Percentiles rank a stretch among this genome's conserved stretches.
phyloP scores from a whole-genome alignment of 2,329 filamentous ascomycete genomes.

The Periconia sp. region DNA sequence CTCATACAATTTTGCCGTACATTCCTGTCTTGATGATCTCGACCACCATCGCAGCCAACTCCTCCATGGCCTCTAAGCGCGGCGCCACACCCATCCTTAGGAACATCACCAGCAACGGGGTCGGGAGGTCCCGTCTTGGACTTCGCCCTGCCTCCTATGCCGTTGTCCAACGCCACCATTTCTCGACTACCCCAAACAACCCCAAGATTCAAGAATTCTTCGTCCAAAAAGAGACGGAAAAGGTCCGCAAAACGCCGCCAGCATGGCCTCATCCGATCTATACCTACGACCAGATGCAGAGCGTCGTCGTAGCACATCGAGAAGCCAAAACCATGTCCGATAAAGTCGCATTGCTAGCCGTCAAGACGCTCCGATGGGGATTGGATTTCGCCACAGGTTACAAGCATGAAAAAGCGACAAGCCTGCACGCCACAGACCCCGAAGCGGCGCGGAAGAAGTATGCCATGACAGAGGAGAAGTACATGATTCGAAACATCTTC shows the following conservation, averaged over 20 bases:
- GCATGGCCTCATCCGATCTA: conserved; percentile 63
- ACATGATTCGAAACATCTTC: conserved; percentile 88
- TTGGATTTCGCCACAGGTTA: conserved; percentile 84
- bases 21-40: conserved; percentile 29
- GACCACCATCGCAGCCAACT: conserved; percentile 21
- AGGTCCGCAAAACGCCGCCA: conserved; percentile 49
- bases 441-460: conserved; percentile 63
- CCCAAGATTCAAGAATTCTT: conserved; percentile 50
- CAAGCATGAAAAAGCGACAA: conserved; percentile 64
- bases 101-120: conserved; percentile 33
- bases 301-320: conserved; percentile 75
- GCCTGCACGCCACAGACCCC: conserved; percentile 40
- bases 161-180: conserved; percentile 37
- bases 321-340: conserved; percentile 73
- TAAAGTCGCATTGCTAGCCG: conserved; percentile 73
- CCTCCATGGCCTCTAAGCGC: conserved; percentile 37
- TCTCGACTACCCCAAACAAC: conserved; percentile 42
- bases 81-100: conserved; percentile 42
- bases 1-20: no score
- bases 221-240: conserved; percentile 46
- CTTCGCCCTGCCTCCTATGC: conserved; percentile 29
- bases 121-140: conserved; percentile 18
- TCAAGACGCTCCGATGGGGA: conserved; percentile 74
- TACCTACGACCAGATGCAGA: conserved; percentile 75
- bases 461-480: conserved; percentile 79